Conservation (phyloP, 441 rosid genomes). For the Sinapis alba region DNA sequence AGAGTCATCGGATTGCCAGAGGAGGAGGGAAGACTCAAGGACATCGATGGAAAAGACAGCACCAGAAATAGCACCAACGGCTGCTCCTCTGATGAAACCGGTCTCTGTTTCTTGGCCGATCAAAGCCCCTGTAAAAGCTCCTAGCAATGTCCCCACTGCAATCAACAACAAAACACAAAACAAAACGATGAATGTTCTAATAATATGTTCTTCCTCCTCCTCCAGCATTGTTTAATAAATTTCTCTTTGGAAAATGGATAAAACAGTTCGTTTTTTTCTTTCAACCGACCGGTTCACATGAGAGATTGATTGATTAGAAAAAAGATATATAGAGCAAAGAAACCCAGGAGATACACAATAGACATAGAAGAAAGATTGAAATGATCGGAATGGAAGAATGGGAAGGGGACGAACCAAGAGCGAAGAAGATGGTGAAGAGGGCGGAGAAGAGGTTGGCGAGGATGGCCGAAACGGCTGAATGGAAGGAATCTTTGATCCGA, state of each 20-base stretch:
- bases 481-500: constrained; percentile 56
- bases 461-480: constrained; percentile 63
- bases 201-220: background rate
- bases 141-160: constrained; percentile 88
- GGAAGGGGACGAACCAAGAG: constrained; percentile 52
- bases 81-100: constrained; percentile 96
- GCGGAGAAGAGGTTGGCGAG: constrained; percentile 90
- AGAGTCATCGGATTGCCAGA: constrained; percentile 95
- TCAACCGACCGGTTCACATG: too few relatives aligned
- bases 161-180: background rate
- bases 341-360: too few relatives aligned
- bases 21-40: constrained; percentile 87
- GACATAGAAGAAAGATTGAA: too few relatives aligned
- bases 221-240: background rate
- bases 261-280: too few relatives aligned
- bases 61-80: constrained; percentile 95
- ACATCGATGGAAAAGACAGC: constrained; percentile 99
- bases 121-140: constrained; percentile 96
- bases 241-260: background rate
- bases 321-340: too few relatives aligned
- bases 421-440: constrained; percentile 93
- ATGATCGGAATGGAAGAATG: too few relatives aligned
- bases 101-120: constrained; percentile 98
- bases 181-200: background rate
- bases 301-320: background rate